Percentiles rank a stretch among this genome's conserved stretches.
phyloP scores from a whole-genome alignment of 805 yeast species.

The Kodamaea neixiangensis region DNA sequence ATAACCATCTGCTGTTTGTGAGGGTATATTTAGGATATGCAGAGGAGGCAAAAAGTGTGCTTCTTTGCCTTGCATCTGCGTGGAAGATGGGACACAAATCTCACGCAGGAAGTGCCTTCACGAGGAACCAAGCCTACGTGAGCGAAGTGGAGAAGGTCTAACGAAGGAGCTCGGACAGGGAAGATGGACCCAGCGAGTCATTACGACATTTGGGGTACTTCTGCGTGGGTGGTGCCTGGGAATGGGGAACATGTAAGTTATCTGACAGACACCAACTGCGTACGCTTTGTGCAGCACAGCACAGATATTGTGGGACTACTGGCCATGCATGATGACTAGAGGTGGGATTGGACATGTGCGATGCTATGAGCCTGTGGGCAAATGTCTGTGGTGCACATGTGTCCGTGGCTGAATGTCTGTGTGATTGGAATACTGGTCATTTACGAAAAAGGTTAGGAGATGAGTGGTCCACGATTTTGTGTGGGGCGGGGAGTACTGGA shows the following conservation, averaged over 20 bases:
- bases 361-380: neutral
- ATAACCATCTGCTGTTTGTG: too few species aligned
- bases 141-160: too few species aligned
- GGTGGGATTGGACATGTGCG: neutral
- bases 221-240: neutral
- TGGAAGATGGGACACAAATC: neutral
- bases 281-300: neutral
- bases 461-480: neutral
- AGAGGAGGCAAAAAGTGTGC: neutral
- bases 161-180: too few species aligned
- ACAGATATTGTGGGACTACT: neutral
- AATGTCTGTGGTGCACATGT: neutral
- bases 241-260: neutral
- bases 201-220: too few species aligned
- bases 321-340: neutral
- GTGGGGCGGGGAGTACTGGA: neutral
- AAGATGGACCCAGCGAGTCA: too few species aligned
- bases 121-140: too few species aligned
- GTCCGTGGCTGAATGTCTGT: neutral
- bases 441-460: neutral
- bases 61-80: neutral
- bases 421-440: neutral
- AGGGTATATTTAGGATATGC: neutral
- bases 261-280: neutral
- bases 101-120: too few species aligned